Base-by-base conservation (phyloP, 164 flowering plant genomes). In the Liriodendron chinense region DNA sequence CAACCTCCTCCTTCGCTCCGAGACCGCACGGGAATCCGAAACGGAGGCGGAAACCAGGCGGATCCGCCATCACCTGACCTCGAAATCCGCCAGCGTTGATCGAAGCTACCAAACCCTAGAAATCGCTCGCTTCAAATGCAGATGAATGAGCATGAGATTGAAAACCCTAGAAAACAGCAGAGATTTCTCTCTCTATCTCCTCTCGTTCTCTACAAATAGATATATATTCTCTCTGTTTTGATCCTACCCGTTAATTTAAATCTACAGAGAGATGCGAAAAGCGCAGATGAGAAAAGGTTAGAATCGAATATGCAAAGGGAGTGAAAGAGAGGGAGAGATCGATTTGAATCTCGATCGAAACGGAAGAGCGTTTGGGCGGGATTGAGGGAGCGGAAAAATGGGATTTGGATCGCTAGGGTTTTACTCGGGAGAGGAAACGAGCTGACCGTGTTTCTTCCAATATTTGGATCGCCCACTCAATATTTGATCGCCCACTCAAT, bases 1-100 rank as follows among this genome's bases (percentile, higher is more conserved):
- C 75, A 47, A 75, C 68, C 67, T 26, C 76, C 74, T 43, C 68
- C 74, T 65, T 56, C 18, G 28, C 71, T 67, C 34, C 72, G 22
- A 50, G 18, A 28, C 71, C 48, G 48, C 59, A 56, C 13, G 7
- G 28, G 63, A 69, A 65, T 71, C 71, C 70, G 21, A 70, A 72
- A 12, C 47, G 77, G 47, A 47, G 85, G 87, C 92, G 89, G 88
- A 86, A 74, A 76, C 89, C 81, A 59, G 97, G 94, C 90, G 87
- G 90, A 94, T 89, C 97, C 97, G 93, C 89, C 98, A 94, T 94
- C 86, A 89, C 86, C 74, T 72, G 66, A 78, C 83, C 85, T 79
- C 78, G 74, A 79, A 75, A 50, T 84, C 83, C 92, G 94, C 97
- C 97, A 93, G 98, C 90, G 86, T 91, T 87, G 76, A 80, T 80